These are phyloP conservation scores for Gossypium rotundifolium DNA, from an alignment of 345 rosid species.

Conservation along the genomic window DNA sequence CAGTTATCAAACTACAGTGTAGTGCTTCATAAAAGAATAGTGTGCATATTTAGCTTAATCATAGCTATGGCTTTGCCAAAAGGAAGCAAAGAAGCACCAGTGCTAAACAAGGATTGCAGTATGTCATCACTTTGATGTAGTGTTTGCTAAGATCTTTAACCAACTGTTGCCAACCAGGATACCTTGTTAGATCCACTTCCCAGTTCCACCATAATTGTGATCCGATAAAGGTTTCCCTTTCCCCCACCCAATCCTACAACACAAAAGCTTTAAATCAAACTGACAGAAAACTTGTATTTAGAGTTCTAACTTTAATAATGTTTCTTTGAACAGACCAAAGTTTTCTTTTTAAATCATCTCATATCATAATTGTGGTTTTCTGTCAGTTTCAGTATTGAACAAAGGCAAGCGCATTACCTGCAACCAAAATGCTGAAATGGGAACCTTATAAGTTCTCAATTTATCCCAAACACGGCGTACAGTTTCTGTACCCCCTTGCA, in stretches of 20 bases:
- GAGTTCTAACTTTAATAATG: not conserved
- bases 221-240: slow-evolving; percentile 55
- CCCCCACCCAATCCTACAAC: slow-evolving; percentile 70
- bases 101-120: slow-evolving; percentile 76
- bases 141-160: slow-evolving; percentile 41
- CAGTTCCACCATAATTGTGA: slow-evolving; percentile 81
- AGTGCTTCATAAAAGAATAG: not conserved
- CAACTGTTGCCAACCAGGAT: slow-evolving; percentile 50
- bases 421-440: slow-evolving; percentile 70
- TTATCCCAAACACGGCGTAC: slow-evolving; percentile 45
- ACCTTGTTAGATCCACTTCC: slow-evolving; percentile 58
- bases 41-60: not conserved
- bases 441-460: slow-evolving; percentile 41
- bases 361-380: not conserved
- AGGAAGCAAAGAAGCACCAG: slow-evolving; percentile 24
- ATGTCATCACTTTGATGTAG: slow-evolving; percentile 59
- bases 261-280: slow-evolving; percentile 9
- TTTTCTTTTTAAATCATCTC: not conserved
- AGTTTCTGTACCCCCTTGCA: slow-evolving; percentile 75
- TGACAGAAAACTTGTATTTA: not conserved
- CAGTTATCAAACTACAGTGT: slow-evolving; percentile 4
- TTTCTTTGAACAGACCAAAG: not conserved
- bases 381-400: not conserved
- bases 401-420: slow-evolving; percentile 37
- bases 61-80: not conserved